Conservation (phyloP, 495 filamentous ascomycete species). For the Trichoderma gamsii region DNA sequence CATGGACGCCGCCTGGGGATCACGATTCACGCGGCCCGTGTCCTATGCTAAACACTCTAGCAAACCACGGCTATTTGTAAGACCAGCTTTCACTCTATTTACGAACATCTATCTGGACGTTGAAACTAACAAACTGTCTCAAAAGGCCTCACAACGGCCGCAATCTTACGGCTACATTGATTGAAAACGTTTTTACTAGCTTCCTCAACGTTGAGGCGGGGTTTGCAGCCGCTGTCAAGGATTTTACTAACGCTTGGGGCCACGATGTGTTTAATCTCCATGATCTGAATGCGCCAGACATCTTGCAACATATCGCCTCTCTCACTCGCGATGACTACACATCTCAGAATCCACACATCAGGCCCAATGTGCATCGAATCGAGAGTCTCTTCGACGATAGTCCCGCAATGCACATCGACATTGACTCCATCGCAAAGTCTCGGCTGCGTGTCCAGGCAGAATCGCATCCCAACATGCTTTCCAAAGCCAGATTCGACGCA, state of each 20-base stretch:
- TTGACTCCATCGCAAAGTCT: neutral
- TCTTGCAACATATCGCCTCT: neutral
- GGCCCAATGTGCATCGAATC: neutral
- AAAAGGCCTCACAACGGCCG: neutral
- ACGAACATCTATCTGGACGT: neutral
- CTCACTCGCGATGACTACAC: neutral
- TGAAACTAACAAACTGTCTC: neutral
- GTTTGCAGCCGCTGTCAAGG: neutral
- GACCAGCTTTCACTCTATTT: neutral
- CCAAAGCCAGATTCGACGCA: neutral
- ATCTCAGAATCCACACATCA: neutral
- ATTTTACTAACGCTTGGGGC: neutral
- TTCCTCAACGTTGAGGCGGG: neutral
- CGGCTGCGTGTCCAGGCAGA: neutral
- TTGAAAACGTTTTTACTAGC: neutral
- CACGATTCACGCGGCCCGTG: neutral
- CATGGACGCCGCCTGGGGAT: neutral
- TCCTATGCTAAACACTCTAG: conserved; percentile 1
- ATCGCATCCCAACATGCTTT: neutral
- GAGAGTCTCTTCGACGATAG: neutral
- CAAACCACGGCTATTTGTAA: neutral
- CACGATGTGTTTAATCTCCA: neutral
- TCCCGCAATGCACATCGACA: neutral
- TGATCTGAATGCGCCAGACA: neutral
- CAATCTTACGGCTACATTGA: neutral